A percentile compares a stretch with the other conserved stretches of the same genome.
These are phyloP conservation scores for Peribolospora baueri DNA, from an alignment of 768 basidiomycete species.

Conservation along the genomic window DNA sequence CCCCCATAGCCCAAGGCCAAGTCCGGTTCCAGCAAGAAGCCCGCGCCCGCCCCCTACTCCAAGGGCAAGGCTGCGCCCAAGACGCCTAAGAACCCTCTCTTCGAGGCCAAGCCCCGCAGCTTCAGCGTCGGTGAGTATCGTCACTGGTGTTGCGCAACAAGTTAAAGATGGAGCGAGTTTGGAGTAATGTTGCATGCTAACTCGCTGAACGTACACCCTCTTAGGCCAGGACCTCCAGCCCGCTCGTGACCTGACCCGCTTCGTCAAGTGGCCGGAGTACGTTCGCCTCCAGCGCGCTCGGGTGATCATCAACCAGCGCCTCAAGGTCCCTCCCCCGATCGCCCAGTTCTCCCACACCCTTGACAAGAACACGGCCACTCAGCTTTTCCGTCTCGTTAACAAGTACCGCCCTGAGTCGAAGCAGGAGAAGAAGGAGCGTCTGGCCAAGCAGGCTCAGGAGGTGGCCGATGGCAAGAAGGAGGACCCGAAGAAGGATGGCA, in stretches of 20 bases:
- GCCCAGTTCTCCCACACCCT: slow-evolving; percentile 85
- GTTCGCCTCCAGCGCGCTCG: slow-evolving; percentile 94
- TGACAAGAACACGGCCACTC: slow-evolving; percentile 98
- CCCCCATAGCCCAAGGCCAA: too few relatives aligned
- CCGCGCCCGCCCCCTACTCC: slow-evolving; percentile 59
- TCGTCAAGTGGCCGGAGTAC: slow-evolving; percentile 99
- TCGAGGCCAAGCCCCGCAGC: slow-evolving; percentile 70
- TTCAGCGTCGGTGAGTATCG: slow-evolving; percentile 63
- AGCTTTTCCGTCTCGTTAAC: slow-evolving; percentile 92
- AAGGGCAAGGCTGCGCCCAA: slow-evolving; percentile 44
- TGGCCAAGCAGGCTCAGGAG: slow-evolving; percentile 38
- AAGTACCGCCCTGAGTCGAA: slow-evolving; percentile 89
- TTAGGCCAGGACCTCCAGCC: slow-evolving; percentile 82
- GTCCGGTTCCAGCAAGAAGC: slow-evolving; percentile 32
- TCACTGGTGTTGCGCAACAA: slow-evolving; percentile 2
- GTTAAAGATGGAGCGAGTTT: not conserved
- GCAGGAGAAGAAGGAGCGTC: slow-evolving; percentile 90
- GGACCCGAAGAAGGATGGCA: slow-evolving; percentile 37
- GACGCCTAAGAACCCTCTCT: slow-evolving; percentile 69
- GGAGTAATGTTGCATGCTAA: not conserved
- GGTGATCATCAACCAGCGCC: slow-evolving; percentile 87
- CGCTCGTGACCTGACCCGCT: slow-evolving; percentile 71
- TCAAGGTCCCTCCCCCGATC: slow-evolving; percentile 95
- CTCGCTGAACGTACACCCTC: not conserved
- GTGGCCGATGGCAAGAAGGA: slow-evolving; percentile 50